These are phyloP conservation scores for Pythium phragmiticola DNA, from an alignment of 352 stramenopile species.

Conservation along the genomic window DNA sequence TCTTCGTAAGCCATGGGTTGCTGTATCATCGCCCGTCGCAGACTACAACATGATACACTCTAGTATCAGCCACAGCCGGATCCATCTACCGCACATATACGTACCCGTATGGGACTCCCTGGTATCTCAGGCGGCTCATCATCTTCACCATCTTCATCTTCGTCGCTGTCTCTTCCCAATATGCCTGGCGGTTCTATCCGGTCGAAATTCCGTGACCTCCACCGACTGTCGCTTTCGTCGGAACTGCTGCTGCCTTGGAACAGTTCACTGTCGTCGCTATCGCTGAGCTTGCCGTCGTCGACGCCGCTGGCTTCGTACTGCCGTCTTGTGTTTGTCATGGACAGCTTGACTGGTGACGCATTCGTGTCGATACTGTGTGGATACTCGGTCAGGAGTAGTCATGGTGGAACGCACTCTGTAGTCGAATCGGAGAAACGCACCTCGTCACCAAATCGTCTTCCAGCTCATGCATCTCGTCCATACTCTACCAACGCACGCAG, in stretches of 20 bases:
- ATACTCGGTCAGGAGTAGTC: neutral
- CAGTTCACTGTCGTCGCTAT: constrained; percentile 25
- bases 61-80: neutral
- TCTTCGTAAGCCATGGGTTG: neutral
- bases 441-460: constrained; percentile 53
- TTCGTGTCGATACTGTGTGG: constrained; percentile 47
- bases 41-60: neutral
- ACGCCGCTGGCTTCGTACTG: neutral
- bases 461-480: constrained; percentile 73
- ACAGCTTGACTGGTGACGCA: constrained; percentile 38
- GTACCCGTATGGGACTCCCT: constrained; percentile 50
- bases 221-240: constrained; percentile 9
- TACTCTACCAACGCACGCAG: constrained; percentile 42
- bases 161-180: neutral
- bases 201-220: neutral
- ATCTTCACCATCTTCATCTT: neutral
- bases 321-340: neutral
- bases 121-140: constrained; percentile 73
- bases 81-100: neutral
- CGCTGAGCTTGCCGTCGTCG: constrained; percentile 12
- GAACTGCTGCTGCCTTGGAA: constrained; percentile 19
- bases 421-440: constrained; percentile 20
- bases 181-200: neutral
- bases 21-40: neutral
- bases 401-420: neutral